Evolutionary conservation across 352 stramenopile genomes (phyloP).

Genomic region (Globisporangium nagaii): DNA sequence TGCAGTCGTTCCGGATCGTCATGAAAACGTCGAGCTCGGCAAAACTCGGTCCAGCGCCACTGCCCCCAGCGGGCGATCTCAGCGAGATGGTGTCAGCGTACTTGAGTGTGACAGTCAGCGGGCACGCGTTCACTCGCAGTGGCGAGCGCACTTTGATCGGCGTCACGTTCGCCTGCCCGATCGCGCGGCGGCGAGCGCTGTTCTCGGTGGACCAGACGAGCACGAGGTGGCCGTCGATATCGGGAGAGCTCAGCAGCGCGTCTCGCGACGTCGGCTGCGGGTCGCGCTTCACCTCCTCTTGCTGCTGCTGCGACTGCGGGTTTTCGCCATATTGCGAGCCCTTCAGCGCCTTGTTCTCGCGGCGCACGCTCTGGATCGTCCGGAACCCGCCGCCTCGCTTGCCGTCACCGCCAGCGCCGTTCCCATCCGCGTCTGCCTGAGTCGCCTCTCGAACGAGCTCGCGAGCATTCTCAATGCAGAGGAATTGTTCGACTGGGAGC

Average conservation of each 20-base stretch:
- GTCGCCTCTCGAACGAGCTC: conserved; percentile 28
- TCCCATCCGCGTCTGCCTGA: conserved; percentile 12
- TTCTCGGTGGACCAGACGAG: conserved; percentile 58
- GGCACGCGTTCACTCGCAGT: conserved; percentile 38
- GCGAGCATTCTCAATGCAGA: conserved; percentile 68
- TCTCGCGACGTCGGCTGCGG: conserved; percentile 58
- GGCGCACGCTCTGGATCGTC: conserved; percentile 82
- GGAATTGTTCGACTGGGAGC: conserved; percentile 61
- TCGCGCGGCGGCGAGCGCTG: conserved; percentile 14
- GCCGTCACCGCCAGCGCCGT: conserved; percentile 18
- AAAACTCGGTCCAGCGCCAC: conserved; percentile 24
- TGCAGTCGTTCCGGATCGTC: conserved; percentile 66
- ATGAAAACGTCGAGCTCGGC: conserved; percentile 68
- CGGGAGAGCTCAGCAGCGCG: conserved; percentile 38
- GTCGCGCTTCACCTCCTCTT: conserved; percentile 10
- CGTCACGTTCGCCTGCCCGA: conserved; percentile 66
- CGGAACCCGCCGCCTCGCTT: conserved; percentile 57
- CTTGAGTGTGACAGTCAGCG: conserved; percentile 61
- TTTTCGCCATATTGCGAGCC: conserved; percentile 6
- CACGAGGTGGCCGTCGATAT: conserved; percentile 61
- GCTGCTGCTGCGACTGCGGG: not conserved
- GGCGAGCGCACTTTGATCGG: conserved; percentile 51
- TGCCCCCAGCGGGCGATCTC: not conserved
- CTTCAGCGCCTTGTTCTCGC: conserved; percentile 80
- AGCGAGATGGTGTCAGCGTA: not conserved